phyloP scores from a whole-genome alignment of 495 filamentous ascomycete genomes.

The Acidomyces sp. region DNA sequence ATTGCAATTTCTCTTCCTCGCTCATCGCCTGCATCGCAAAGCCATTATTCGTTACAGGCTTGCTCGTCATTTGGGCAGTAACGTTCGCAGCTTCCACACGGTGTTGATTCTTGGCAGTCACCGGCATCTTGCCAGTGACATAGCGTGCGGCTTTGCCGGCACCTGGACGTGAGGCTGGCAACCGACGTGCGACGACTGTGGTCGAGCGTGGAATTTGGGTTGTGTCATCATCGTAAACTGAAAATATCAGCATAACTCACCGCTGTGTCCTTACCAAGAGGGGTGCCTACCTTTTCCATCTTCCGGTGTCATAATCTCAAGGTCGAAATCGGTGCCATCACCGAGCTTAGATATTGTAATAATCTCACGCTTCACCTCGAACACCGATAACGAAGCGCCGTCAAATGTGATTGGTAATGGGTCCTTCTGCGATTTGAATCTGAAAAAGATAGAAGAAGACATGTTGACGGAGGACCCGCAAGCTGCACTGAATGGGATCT shows the following conservation, averaged over 20 bases:
- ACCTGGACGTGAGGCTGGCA: slow-evolving; percentile 68
- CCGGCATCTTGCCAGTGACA: slow-evolving; percentile 91
- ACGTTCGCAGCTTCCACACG: slow-evolving; percentile 51
- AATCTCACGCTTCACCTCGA: slow-evolving; percentile 96
- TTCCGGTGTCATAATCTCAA: slow-evolving; percentile 84
- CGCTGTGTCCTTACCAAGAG: too few relatives aligned
- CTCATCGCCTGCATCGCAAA: slow-evolving; percentile 17
- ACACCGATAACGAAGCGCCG: slow-evolving; percentile 95
- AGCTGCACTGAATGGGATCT: too few relatives aligned
- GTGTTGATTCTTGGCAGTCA: slow-evolving; percentile 68
- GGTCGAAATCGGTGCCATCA: slow-evolving; percentile 92
- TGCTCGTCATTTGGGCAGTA: slow-evolving; percentile 24
- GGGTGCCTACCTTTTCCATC: slow-evolving; percentile 47
- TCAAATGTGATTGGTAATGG: slow-evolving; percentile 90
- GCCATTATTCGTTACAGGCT: slow-evolving; percentile 5
- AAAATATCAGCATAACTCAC: slow-evolving; percentile 4
- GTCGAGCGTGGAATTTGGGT: slow-evolving; percentile 88
- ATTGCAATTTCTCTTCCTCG: slow-evolving; percentile 39
- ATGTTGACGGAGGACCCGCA: slow-evolving; percentile 50
- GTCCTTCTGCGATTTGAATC: slow-evolving; percentile 98
- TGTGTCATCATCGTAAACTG: slow-evolving; percentile 95
- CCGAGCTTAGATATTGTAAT: slow-evolving; percentile 84
- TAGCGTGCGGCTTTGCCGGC: slow-evolving; percentile 85
- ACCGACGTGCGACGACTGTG: slow-evolving; percentile 76
- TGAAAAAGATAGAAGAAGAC: slow-evolving; percentile 98